Percentiles rank a stretch among this genome's conserved stretches.
phyloP scores from a whole-genome alignment of 805 yeast species.

The Barnettozyma californica region DNA sequence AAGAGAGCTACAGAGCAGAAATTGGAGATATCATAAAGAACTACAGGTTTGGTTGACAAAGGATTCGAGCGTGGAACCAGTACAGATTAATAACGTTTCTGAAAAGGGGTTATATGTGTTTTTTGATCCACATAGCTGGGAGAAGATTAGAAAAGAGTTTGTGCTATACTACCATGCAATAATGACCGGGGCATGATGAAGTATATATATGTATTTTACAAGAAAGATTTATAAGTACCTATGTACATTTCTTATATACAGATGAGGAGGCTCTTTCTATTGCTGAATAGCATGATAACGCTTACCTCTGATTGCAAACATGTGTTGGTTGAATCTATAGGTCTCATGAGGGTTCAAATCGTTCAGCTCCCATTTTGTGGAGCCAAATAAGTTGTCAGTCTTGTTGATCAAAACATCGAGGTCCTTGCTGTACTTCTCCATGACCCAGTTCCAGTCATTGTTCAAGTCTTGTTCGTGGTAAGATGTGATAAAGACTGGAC shows the following conservation, averaged over 20 bases:
- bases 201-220: background rate
- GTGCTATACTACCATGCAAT: constrained; percentile 56
- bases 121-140: constrained; percentile 96
- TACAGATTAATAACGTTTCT: constrained; percentile 72
- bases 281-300: constrained; percentile 78
- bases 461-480: constrained; percentile 69
- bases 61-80: constrained; percentile 85
- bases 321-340: constrained; percentile 83
- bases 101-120: constrained; percentile 92
- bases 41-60: constrained; percentile 96
- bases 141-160: constrained; percentile 75
- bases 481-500: constrained; percentile 88
- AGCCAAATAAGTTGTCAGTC: constrained; percentile 66
- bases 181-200: constrained; percentile 31
- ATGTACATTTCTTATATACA: constrained; percentile 4
- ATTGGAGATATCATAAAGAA: constrained; percentile 97
- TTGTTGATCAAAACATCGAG: constrained; percentile 78
- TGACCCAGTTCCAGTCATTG: constrained; percentile 70
- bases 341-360: constrained; percentile 90
- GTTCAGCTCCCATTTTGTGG: constrained; percentile 92
- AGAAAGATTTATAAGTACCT: background rate
- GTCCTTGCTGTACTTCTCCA: constrained; percentile 61
- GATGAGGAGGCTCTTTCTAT: constrained; percentile 4
- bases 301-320: constrained; percentile 94
- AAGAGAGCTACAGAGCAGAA: constrained; percentile 81